Evolutionary conservation across 2,329 filamentous ascomycete genomes (phyloP).

Genomic region (Ophiocordyceps robertsii): DNA sequence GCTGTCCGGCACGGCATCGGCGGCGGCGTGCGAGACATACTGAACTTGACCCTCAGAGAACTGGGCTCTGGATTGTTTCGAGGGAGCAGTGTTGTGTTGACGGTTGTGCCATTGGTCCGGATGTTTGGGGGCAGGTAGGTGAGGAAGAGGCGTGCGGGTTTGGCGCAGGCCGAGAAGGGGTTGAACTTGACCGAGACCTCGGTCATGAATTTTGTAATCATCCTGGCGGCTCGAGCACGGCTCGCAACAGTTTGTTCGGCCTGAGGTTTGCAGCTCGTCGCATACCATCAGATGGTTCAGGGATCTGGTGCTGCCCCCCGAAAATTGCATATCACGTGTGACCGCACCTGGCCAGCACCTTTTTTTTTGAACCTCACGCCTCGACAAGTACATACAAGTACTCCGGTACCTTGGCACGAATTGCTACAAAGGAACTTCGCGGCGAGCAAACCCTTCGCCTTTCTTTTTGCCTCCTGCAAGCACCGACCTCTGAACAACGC

Average conservation of each 20-base stretch:
- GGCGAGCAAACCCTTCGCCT: background rate
- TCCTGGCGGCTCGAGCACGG: slow-evolving; percentile 18
- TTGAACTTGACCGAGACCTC: slow-evolving; percentile 81
- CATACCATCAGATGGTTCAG: too few species aligned
- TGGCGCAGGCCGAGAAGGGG: slow-evolving; percentile 69
- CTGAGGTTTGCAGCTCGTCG: too few species aligned
- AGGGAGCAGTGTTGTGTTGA: slow-evolving; percentile 65
- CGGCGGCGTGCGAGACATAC: slow-evolving; percentile 32
- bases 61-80: slow-evolving; percentile 55
- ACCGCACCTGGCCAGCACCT: too few species aligned
- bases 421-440: background rate
- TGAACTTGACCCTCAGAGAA: slow-evolving; percentile 70
- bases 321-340: too few species aligned
- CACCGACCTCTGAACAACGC: slow-evolving; percentile 10
- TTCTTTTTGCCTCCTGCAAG: slow-evolving; percentile 4
- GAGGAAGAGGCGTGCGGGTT: slow-evolving; percentile 79
- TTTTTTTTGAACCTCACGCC: too few species aligned
- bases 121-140: slow-evolving; percentile 71
- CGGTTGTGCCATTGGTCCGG: slow-evolving; percentile 57
- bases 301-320: too few species aligned
- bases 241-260: background rate
- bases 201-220: slow-evolving; percentile 81
- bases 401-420: too few species aligned
- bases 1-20: background rate
- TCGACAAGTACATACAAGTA: too few species aligned